Percentiles rank a stretch among this genome's conserved stretches.
These are phyloP conservation scores for Lepiota brunneoincarnata DNA, from an alignment of 768 basidiomycete genomes.

Conservation along the genomic window DNA sequence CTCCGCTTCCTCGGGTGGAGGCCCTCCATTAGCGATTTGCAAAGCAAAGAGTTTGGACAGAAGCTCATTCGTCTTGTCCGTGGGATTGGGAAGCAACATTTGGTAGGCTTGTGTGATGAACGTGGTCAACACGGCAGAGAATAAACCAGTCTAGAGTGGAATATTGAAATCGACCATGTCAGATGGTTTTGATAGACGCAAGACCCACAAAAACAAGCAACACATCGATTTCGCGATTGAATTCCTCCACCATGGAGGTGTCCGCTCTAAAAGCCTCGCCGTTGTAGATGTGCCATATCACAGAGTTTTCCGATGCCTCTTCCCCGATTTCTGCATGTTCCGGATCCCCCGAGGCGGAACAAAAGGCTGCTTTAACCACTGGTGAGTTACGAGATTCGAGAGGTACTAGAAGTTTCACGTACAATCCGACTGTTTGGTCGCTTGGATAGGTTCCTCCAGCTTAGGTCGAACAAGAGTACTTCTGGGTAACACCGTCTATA, in stretches of 20 bases:
- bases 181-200: background rate
- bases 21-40: conserved; percentile 16
- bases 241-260: conserved; percentile 31
- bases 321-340: conserved; percentile 24
- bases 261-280: conserved; percentile 37
- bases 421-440: background rate
- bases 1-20: background rate
- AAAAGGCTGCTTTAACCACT: background rate
- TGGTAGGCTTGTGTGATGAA: conserved; percentile 43
- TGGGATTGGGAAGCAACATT: conserved; percentile 29
- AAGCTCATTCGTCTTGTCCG: conserved; percentile 33
- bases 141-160: conserved; percentile 34
- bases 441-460: background rate
- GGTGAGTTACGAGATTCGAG: background rate
- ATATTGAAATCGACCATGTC: background rate
- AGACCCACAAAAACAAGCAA: conserved; percentile 41
- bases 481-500: background rate
- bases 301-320: conserved; percentile 31
- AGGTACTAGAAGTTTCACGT: background rate
- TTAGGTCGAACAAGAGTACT: background rate
- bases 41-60: conserved; percentile 28
- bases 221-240: conserved; percentile 41
- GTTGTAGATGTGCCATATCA: conserved; percentile 42
- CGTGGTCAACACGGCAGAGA: conserved; percentile 41
- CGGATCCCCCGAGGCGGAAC: background rate